Percentiles rank a stretch among this genome's conserved stretches.
Evolutionary conservation across 768 basidiomycete species (phyloP).

Genomic region (Pulveroboletus sp.): DNA sequence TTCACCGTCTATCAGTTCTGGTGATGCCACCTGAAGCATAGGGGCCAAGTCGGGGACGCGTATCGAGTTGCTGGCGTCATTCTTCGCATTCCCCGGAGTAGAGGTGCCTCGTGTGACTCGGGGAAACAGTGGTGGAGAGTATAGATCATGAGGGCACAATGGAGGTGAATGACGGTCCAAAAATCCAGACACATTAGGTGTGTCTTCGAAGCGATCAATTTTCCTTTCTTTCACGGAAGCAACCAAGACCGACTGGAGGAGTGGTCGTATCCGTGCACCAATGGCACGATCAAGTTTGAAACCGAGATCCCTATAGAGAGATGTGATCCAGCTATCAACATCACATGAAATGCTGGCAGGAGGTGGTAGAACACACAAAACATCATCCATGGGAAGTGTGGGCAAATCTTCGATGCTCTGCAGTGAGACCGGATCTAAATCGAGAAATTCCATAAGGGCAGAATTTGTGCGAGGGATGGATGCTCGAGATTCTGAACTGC

Average conservation of each 20-base stretch:
- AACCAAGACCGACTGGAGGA: slow-evolving; percentile 27
- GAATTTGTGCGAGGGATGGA: slow-evolving; percentile 24
- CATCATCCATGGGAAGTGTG: slow-evolving; percentile 30
- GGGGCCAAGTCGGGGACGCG: slow-evolving; percentile 25
- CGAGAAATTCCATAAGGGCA: slow-evolving; percentile 20
- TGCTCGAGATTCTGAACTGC: slow-evolving; percentile 23
- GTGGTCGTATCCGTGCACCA: slow-evolving; percentile 16
- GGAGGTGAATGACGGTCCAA: slow-evolving; percentile 29
- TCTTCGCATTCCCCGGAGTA: background rate
- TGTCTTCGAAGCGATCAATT: slow-evolving; percentile 7
- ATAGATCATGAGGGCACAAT: slow-evolving; percentile 21
- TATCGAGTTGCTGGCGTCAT: slow-evolving; percentile 6
- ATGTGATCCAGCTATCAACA: background rate
- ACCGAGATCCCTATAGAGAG: slow-evolving; percentile 28
- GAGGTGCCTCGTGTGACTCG: slow-evolving; percentile 10
- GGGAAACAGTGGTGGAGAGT: slow-evolving; percentile 47
- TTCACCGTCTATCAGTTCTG: slow-evolving; percentile 32
- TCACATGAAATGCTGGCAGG: background rate
- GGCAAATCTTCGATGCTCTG: slow-evolving; percentile 31
- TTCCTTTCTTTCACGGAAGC: slow-evolving; percentile 14
- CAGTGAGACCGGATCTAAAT: slow-evolving; percentile 23
- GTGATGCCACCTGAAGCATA: slow-evolving; percentile 21
- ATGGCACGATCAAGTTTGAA: slow-evolving; percentile 28
- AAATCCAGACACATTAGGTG: slow-evolving; percentile 26
- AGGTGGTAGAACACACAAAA: slow-evolving; percentile 34